phyloP scores from a whole-genome alignment of 2,329 filamentous ascomycete species.

The Botryotinia calthae region DNA sequence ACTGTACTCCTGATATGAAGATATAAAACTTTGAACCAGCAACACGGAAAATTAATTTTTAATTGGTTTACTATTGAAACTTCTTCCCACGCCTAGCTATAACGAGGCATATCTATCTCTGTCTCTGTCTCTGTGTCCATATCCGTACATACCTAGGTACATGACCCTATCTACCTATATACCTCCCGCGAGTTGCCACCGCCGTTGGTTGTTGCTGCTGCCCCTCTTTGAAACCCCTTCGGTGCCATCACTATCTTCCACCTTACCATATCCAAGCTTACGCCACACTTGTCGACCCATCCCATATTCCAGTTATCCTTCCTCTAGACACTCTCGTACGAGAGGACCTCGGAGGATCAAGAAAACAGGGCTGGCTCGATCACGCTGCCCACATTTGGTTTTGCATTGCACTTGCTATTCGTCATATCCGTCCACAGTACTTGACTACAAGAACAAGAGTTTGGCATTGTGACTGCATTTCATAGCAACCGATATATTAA shows the following conservation, averaged over 20 bases:
- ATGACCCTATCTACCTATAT: background rate
- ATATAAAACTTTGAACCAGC: background rate
- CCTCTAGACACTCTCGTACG: background rate
- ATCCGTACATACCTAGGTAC: background rate
- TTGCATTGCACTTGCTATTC: background rate
- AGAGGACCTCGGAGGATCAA: background rate
- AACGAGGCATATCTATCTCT: background rate
- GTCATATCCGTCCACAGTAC: background rate
- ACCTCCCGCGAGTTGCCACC: background rate
- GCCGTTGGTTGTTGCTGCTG: background rate
- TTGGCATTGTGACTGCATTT: background rate
- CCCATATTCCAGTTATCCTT: background rate
- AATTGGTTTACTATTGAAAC: background rate
- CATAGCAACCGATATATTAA: background rate
- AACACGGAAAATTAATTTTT: background rate
- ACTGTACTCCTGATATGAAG: background rate
- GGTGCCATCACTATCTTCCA: conserved; percentile 6
- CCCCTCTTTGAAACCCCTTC: conserved; percentile 5
- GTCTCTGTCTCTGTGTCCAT: background rate
- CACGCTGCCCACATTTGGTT: background rate
- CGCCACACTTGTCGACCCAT: background rate
- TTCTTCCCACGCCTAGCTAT: background rate
- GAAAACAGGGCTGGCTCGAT: background rate
- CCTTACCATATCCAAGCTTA: background rate
- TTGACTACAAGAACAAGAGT: background rate